These are phyloP conservation scores for Prunus kanzakura DNA, from an alignment of 306 rosid genomes.

Conservation along the genomic window DNA sequence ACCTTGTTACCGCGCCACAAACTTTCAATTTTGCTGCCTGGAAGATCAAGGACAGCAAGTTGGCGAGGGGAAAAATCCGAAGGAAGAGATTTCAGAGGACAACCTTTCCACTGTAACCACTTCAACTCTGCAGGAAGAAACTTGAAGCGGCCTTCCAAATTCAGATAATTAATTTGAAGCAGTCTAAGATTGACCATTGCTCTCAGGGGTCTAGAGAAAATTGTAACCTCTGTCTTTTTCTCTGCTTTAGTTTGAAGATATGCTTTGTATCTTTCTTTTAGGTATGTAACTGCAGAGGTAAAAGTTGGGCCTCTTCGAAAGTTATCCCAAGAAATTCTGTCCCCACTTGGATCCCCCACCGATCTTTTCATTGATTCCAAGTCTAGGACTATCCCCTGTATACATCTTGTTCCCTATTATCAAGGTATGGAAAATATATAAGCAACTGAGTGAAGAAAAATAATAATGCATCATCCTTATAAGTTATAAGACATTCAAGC, in stretches of 20 bases:
- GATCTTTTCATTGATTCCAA: conserved; percentile 12
- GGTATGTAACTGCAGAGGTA: conserved; percentile 21
- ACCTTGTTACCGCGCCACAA: conserved; percentile 35
- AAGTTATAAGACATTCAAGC: neutral
- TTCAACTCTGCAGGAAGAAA: conserved; percentile 46
- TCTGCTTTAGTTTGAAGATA: conserved; percentile 23
- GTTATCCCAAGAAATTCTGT: conserved; percentile 18
- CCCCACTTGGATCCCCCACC: conserved; percentile 9
- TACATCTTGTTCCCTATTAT: conserved; percentile 34
- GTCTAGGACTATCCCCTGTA: conserved; percentile 56
- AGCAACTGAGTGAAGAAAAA: neutral
- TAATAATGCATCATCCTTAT: neutral
- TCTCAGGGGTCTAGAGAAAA: conserved; percentile 35
- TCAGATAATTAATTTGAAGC: conserved; percentile 55
- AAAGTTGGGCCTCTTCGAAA: conserved; percentile 24
- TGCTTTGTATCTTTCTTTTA: conserved; percentile 32
- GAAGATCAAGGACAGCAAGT: conserved; percentile 59
- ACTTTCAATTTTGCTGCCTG: conserved; percentile 34
- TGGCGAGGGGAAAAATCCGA: conserved; percentile 37
- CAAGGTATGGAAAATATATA: neutral
- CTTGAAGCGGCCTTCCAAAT: conserved; percentile 40
- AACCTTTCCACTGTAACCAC: conserved; percentile 69
- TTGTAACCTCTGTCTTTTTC: conserved; percentile 18
- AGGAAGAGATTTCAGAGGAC: conserved; percentile 45
- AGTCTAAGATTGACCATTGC: conserved; percentile 43